These are phyloP conservation scores for Corylus heterophylla DNA, from an alignment of 306 rosid species.

Conservation along the genomic window DNA sequence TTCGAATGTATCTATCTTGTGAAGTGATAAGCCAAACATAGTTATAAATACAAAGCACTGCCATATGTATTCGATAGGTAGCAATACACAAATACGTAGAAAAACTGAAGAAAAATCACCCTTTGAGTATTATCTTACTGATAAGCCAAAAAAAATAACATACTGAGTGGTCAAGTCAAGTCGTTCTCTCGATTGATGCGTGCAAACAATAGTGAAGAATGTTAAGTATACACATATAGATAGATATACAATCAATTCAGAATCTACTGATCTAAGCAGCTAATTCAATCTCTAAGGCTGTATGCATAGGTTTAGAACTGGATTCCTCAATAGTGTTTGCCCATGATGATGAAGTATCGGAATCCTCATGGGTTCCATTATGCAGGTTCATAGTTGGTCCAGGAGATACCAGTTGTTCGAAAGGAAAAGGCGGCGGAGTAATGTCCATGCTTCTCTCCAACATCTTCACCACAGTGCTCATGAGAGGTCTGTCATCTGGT, in stretches of 20 bases:
- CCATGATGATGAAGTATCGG: slow-evolving; percentile 22
- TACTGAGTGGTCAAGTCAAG: no score
- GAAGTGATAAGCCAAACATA: no score
- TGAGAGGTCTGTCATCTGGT: slow-evolving; percentile 46
- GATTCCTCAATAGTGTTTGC: slow-evolving; percentile 6
- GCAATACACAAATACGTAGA: no score
- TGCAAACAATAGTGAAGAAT: no score
- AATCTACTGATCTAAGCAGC: background rate
- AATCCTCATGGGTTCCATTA: slow-evolving; percentile 24
- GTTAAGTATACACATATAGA: no score
- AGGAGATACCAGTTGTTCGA: slow-evolving; percentile 29
- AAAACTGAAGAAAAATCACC: no score
- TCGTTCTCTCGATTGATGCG: no score
- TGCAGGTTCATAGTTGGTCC: slow-evolving; percentile 6
- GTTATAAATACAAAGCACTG: no score
- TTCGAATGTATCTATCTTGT: no score
- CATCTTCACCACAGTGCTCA: slow-evolving; percentile 57
- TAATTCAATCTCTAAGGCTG: slow-evolving; percentile 33
- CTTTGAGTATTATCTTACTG: no score
- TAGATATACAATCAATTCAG: background rate
- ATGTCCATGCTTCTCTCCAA: slow-evolving; percentile 42
- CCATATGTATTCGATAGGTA: no score
- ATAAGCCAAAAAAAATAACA: no score
- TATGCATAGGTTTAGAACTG: background rate
- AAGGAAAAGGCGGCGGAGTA: slow-evolving; percentile 47